phyloP scores from a whole-genome alignment of 495 filamentous ascomycete species.

The Tuber magnatum region DNA sequence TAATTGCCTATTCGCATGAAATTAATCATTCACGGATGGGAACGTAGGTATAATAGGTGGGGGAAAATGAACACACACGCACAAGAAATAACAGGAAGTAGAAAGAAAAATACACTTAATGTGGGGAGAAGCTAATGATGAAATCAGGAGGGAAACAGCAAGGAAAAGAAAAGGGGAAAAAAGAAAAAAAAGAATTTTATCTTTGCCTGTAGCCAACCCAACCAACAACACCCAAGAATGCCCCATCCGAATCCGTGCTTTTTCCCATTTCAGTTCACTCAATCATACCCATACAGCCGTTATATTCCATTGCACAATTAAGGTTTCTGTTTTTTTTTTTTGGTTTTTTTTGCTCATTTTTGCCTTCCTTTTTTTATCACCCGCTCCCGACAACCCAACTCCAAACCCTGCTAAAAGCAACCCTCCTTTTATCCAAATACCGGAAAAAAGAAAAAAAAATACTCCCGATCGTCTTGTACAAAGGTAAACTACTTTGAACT shows the following conservation, averaged over 20 bases:
- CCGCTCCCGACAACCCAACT: conserved; percentile 31
- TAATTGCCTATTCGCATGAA: not conserved
- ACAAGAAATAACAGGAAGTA: conserved; percentile 39
- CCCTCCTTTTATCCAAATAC: conserved; percentile 2
- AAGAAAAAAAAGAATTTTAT: conserved; percentile 33
- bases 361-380: conserved; percentile 24
- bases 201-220: conserved; percentile 32
- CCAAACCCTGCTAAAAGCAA: conserved; percentile 33
- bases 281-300: conserved; percentile 34
- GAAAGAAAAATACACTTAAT: conserved; percentile 39
- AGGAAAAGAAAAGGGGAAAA: conserved; percentile 42
- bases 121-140: conserved; percentile 26
- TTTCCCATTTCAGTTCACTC: conserved; percentile 15
- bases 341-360: conserved; percentile 11
- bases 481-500: conserved; percentile 20
- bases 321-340: conserved; percentile 22
- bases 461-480: conserved; percentile 25
- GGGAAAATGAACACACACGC: not conserved
- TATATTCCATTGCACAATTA: conserved; percentile 36
- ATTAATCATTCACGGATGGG: conserved; percentile 3
- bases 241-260: conserved; percentile 16
- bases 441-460: conserved; percentile 2
- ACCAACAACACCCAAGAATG: conserved; percentile 33
- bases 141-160: conserved; percentile 32
- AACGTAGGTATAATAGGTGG: not conserved